Evolutionary conservation across 2,329 filamentous ascomycete genomes (phyloP).

Genomic region (Talaromyces piceae): DNA sequence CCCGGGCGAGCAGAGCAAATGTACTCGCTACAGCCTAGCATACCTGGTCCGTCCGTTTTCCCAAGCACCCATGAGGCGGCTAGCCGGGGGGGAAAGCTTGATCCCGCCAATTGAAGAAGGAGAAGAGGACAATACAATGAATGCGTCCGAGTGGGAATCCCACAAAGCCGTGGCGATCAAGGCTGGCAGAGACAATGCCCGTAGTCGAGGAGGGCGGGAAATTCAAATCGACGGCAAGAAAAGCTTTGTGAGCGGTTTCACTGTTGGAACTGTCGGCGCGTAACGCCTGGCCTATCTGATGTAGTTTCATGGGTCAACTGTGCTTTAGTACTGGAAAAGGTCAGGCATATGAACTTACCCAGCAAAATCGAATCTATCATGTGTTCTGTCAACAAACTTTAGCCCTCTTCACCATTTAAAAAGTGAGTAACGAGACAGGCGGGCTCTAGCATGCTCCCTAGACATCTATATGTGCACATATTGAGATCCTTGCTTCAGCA

Average conservation of each 20-base stretch:
- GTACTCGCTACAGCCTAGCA: slow-evolving; percentile 4
- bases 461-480: too few species aligned
- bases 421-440: too few species aligned
- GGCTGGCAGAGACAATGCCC: background rate
- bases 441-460: too few species aligned
- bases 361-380: too few species aligned
- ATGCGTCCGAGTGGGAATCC: slow-evolving; percentile 3
- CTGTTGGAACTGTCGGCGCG: background rate
- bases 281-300: too few species aligned
- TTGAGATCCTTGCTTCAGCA: too few species aligned
- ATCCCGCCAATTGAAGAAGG: slow-evolving; percentile 1
- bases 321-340: too few species aligned
- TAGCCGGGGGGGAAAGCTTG: slow-evolving; percentile 3
- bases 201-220: slow-evolving; percentile 13
- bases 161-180: slow-evolving; percentile 5
- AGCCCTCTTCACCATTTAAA: too few species aligned
- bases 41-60: slow-evolving; percentile 2
- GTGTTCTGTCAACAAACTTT: too few species aligned
- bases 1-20: slow-evolving; percentile 4
- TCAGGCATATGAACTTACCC: too few species aligned
- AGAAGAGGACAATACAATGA: slow-evolving; percentile 7
- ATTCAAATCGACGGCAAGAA: slow-evolving; percentile 16
- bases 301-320: too few species aligned
- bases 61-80: slow-evolving; percentile 4
- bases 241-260: background rate